A percentile compares a stretch with the other conserved stretches of the same genome.
Conservation (phyloP, 345 rosid genomes). For the Trapa incisa region DNA sequence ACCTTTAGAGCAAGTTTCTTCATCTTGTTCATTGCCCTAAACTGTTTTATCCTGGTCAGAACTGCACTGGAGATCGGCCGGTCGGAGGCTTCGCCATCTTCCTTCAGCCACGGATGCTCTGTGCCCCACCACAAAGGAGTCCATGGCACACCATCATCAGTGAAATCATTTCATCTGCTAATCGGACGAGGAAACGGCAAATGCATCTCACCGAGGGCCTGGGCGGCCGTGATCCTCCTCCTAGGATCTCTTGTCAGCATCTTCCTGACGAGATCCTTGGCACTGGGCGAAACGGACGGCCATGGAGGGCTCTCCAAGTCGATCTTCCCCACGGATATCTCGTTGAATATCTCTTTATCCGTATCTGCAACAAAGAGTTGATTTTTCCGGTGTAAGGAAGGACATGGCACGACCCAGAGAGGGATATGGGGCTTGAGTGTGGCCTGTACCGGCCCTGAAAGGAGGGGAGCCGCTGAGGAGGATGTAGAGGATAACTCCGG, state of each 20-base stretch:
- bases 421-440: neutral
- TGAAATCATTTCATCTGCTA: neutral
- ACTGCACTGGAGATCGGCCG: constrained; percentile 74
- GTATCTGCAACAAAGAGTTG: constrained; percentile 29
- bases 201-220: constrained; percentile 54
- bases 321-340: constrained; percentile 37
- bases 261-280: constrained; percentile 60
- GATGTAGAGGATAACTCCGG: constrained; percentile 82
- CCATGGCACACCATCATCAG: neutral
- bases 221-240: constrained; percentile 54
- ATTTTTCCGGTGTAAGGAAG: neutral
- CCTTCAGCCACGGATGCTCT: constrained; percentile 87
- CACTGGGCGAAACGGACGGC: constrained; percentile 61
- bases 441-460: constrained; percentile 69
- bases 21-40: constrained; percentile 81
- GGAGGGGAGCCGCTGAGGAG: constrained; percentile 93
- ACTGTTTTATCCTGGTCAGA: constrained; percentile 71
- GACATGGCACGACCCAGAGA: neutral
- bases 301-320: constrained; percentile 64
- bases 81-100: constrained; percentile 46
- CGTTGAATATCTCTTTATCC: constrained; percentile 52
- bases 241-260: constrained; percentile 65
- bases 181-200: neutral
- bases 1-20: constrained; percentile 90
- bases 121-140: constrained; percentile 7